Evolutionary conservation across 192 early-diverging fungal genomes (phyloP).

Genomic region (Linnemannia hyalina): DNA sequence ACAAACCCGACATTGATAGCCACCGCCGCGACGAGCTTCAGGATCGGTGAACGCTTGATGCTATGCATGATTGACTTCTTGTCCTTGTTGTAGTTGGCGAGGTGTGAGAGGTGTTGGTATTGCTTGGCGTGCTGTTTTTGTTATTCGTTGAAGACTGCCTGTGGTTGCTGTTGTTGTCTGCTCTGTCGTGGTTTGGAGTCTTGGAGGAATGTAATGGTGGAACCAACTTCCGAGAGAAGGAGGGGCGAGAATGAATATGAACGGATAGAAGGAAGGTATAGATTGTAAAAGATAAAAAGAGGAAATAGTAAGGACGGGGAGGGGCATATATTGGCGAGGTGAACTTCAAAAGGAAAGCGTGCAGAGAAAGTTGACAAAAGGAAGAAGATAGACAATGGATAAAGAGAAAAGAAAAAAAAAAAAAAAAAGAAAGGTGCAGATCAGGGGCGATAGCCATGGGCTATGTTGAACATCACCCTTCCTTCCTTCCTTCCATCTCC

Average conservation of each 20-base stretch:
- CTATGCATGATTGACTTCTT: background rate
- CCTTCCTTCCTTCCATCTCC: background rate
- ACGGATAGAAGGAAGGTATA: background rate
- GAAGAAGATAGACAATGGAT: no score
- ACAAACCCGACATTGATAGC: constrained; percentile 20
- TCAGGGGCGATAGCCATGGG: background rate
- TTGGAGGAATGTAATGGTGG: background rate
- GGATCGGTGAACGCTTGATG: constrained; percentile 8
- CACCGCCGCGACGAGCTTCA: constrained; percentile 15
- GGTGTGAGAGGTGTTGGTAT: background rate
- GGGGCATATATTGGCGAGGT: background rate
- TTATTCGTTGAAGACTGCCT: background rate
- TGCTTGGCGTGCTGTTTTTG: background rate
- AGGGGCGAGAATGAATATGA: background rate
- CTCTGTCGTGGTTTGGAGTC: background rate
- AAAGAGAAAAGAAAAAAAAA: no score
- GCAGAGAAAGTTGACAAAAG: no score
- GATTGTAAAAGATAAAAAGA: background rate
- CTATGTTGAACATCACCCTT: background rate
- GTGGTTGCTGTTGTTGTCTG: background rate
- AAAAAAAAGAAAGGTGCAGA: no score
- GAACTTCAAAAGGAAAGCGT: no score
- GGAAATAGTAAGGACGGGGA: background rate
- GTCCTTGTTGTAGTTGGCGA: background rate
- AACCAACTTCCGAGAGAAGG: background rate